Percentiles rank a stretch among this genome's conserved stretches.
Evolutionary conservation across 495 filamentous ascomycete genomes (phyloP).

Genomic region (Penicillium robsamsonii): DNA sequence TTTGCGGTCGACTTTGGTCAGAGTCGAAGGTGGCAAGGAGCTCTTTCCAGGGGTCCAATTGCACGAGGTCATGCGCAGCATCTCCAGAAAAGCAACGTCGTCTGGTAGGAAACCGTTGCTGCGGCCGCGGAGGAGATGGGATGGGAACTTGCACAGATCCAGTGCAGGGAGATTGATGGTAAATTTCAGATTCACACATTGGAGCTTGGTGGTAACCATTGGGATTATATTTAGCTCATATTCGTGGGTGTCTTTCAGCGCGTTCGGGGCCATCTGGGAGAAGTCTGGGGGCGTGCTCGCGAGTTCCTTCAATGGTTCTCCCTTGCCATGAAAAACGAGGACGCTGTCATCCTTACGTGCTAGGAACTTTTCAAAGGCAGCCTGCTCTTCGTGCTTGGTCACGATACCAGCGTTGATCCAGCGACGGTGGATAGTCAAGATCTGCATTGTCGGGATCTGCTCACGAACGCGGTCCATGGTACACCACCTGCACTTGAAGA

Average conservation of each 20-base stretch:
- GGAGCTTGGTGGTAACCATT: slow-evolving; percentile 21
- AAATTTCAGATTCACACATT: background rate
- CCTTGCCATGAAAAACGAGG: slow-evolving; percentile 20
- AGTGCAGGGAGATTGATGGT: slow-evolving; percentile 18
- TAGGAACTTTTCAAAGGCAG: slow-evolving; percentile 25
- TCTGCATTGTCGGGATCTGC: slow-evolving; percentile 36
- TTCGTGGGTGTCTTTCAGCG: slow-evolving; percentile 3
- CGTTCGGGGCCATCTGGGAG: background rate
- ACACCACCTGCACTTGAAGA: slow-evolving; percentile 42
- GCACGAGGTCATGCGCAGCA: slow-evolving; percentile 33
- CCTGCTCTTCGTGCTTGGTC: slow-evolving; percentile 24
- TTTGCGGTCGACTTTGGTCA: slow-evolving; percentile 21
- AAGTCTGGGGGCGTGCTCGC: background rate
- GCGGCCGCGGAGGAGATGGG: slow-evolving; percentile 28
- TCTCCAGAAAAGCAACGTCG: slow-evolving; percentile 33
- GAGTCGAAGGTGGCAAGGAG: background rate
- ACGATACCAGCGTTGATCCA: slow-evolving; percentile 33
- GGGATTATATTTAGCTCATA: slow-evolving; percentile 29
- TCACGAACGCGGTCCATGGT: slow-evolving; percentile 31
- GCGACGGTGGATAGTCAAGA: slow-evolving; percentile 31
- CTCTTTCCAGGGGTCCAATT: slow-evolving; percentile 12
- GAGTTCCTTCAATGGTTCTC: background rate
- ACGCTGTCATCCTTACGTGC: slow-evolving; percentile 15
- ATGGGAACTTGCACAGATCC: slow-evolving; percentile 25
- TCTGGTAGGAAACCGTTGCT: slow-evolving; percentile 14